Base-by-base conservation (phyloP, 768 basidiomycete genomes). In the Termitomyces sp. region DNA sequence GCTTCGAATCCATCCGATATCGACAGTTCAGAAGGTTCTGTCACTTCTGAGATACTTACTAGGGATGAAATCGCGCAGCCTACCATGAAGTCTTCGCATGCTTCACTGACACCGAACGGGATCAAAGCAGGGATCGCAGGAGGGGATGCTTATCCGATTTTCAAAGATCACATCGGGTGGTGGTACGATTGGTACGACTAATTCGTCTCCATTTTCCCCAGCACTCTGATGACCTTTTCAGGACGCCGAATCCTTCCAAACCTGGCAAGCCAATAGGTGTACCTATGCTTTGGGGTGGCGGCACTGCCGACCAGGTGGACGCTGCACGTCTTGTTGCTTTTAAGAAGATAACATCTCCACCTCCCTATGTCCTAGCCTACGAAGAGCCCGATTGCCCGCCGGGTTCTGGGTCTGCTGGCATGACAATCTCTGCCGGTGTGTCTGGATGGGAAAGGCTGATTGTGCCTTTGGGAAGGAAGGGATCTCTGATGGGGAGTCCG, bases 261-360 rank as follows among this genome's bases (percentile, higher is more conserved):
- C 59, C 71, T 12, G 74, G 76, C n/a, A 68, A 60, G 43, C 72
- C 75, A 13, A 69, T 78, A 39, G 68, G 71, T 4, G 75, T 79
- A 8, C 76, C 77, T 18, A 79, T 79, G 78, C 73, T 79, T 5
- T 78, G 78, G 78, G 78, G 78, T 18, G 71, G 66, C 16, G 78
- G 78, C 26, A 67, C 65, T 14, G 72, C 67, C 10, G 76, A 77
- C 59, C 55, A 66, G 14, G 68, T 70, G 46, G 78, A 79, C 57
- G 70, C 76, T 32, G 63, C 67, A 13, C 75, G 78, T 29, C 61
- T 78, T 7, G 60, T 62, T 18, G 64, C 68, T 5, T 78, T 77
- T 64, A 66, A 74, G 61, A 63, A 69, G 39, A 64, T 79, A 48
- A 56, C 67, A 8, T 61, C 62, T 0, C 63, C 70, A 0, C 76